Base-by-base conservation (phyloP, 345 rosid species). In the Boechera retrofracta region DNA sequence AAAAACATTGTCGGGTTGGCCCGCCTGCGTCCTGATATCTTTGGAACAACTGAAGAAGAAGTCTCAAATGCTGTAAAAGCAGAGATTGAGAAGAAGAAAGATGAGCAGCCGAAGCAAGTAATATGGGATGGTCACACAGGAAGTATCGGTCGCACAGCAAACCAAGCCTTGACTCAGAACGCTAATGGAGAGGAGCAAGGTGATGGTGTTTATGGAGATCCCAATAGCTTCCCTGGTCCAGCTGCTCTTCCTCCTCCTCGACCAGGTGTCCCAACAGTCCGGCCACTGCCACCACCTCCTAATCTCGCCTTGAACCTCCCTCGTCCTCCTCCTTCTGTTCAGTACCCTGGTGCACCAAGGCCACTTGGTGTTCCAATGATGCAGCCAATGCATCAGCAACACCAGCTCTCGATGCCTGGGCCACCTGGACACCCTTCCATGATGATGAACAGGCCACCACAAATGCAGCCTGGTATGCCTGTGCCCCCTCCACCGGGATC, bases 101-200 rank as follows among this genome's bases (percentile, higher is more conserved):
- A 44, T 44, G 49, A 44, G 49, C 49, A 44, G 49, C 49, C 49
- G 4, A 44, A 44, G 49, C 49, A 44, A 44, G 49, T 44, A 1
- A 44, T 44, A 44, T 44, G 49, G 49, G 49, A 44, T 44, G 49
- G 49, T 44, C 49, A 44, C 49, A 44, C 49, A 12, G 49, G 49
- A 44, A 44, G 49, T 15, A 44, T 44, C 49, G 49, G 49, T 13
- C 49, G 49, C 49, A 44, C n/a, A 44, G 49, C 49, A 13, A 44
- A 44, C 49, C 49, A 44, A 44, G 49, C 49, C 49, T 44, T 44
- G 49, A 44, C 49, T 44, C 49, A 44, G 49, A 44, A 44, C 16
- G 49, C 49, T 44, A 44, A 44, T 44, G 49, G 49, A 44, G 49
- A 44, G 49, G 49, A 44, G 49, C 49, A 44, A 44, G 49, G 49